These are phyloP conservation scores for Pseudogymnoascus sp. DNA, from an alignment of 2,329 filamentous ascomycete species.

Conservation along the genomic window DNA sequence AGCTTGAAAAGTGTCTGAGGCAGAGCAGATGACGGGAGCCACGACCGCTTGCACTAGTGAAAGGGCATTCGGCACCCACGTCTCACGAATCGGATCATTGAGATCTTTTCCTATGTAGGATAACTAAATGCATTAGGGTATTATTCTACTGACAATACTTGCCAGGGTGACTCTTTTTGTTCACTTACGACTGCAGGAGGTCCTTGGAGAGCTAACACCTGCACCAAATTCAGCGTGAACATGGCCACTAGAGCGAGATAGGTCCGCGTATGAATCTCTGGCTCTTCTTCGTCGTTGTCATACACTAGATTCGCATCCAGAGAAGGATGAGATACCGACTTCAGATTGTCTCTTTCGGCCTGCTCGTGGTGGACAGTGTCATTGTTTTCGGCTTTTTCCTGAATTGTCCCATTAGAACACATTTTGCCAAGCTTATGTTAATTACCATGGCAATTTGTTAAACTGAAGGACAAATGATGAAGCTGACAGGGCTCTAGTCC, in stretches of 20 bases:
- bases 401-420: neutral
- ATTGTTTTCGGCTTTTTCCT: neutral
- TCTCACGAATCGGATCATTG: neutral
- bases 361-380: neutral
- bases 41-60: slow-evolving; percentile 7
- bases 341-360: slow-evolving; percentile 52
- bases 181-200: slow-evolving; percentile 13
- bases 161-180: neutral
- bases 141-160: neutral
- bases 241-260: slow-evolving; percentile 11
- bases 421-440: neutral
- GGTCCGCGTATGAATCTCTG: slow-evolving; percentile 10
- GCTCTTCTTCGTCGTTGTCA: slow-evolving; percentile 11
- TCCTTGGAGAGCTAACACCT: slow-evolving; percentile 11
- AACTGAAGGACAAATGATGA: neutral
- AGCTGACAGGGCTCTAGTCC: neutral
- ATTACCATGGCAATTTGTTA: neutral
- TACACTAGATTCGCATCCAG: neutral
- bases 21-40: slow-evolving; percentile 9
- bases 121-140: neutral
- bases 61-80: slow-evolving; percentile 4
- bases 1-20: slow-evolving; percentile 12
- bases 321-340: slow-evolving; percentile 13
- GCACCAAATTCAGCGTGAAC: slow-evolving; percentile 11
- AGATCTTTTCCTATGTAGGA: slow-evolving; percentile 7